Conservation (phyloP, 805 yeast genomes). For the Metschnikowia colocasiae region DNA sequence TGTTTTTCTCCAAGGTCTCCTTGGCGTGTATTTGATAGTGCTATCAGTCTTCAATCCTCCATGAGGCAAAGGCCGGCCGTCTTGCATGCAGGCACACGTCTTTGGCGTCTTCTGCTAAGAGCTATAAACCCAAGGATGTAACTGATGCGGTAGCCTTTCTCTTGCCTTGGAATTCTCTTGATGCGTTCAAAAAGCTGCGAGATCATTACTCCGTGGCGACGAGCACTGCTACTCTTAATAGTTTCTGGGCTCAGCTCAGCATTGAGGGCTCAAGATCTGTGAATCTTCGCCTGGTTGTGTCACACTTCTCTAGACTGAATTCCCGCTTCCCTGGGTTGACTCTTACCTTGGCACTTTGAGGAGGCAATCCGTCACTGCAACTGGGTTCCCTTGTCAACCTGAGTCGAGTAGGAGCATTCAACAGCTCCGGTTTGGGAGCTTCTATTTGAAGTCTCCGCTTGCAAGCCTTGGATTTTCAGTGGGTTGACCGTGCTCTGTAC, state of each 20-base stretch:
- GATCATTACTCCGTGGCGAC: slow-evolving; percentile 11
- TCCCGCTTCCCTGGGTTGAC: slow-evolving; percentile 2
- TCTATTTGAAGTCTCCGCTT: background rate
- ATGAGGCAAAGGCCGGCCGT: no score
- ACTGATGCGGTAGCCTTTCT: slow-evolving; percentile 13
- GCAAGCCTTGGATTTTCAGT: slow-evolving; percentile 5
- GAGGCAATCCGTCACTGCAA: background rate
- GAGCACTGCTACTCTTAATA: background rate
- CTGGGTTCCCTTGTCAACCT: background rate
- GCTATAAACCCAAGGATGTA: slow-evolving; percentile 14
- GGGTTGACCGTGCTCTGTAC: slow-evolving; percentile 14
- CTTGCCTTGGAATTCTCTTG: background rate
- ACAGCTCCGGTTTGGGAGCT: background rate
- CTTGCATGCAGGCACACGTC: background rate
- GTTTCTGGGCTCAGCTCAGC: slow-evolving; percentile 31
- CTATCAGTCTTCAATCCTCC: no score
- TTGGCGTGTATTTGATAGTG: no score
- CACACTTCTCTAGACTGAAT: background rate
- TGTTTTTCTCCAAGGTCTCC: no score
- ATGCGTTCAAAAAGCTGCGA: slow-evolving; percentile 18
- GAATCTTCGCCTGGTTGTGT: slow-evolving; percentile 4
- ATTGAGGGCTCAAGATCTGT: slow-evolving; percentile 50
- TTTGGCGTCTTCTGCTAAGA: background rate
- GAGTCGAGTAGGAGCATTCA: background rate
- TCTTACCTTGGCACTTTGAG: background rate